Evolutionary conservation across 352 stramenopile genomes (phyloP), one percentile per base, ranked within the genome.

Genomic region (Phytophthora crassamura): DNA sequence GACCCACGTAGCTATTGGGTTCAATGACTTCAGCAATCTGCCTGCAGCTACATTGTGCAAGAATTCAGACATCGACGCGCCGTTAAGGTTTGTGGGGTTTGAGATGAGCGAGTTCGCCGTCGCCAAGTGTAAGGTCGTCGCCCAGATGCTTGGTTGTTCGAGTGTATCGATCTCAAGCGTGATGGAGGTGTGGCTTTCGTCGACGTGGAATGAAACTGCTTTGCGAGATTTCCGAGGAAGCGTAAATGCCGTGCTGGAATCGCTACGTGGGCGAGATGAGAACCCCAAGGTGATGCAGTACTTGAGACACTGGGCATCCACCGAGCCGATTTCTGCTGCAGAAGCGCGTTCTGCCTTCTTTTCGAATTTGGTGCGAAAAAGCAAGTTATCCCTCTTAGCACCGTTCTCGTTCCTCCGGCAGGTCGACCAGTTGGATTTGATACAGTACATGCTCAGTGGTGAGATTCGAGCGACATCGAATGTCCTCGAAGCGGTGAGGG

Each of bases 161-260:
- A 30, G 16, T 16, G 33, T 72, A 5, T 40, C 49, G 15, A 50
- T 75, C 28, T 49, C 38, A 8, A 74, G 54, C 35, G 54, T 67
- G n/a, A 70, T 70, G 53, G 66, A 74, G 39, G 66, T 70, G 5
- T 74, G 67, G 62, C n/a, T 75, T 10, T 72, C 62, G 18, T 72
- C 67, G 18, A 68, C 52, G 18, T 75, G 67, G 67, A 65, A 18
- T 25, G 39, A 57, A 8, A 34, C 50, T 2, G 72, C 67, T 2
- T 28, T 75, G 28, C 55, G 54, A 3, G 39, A 61, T 14, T 75
- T 72, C 8, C 43, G 39, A 11, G 39, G 61, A 6, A 61, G 46
- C 41, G 30, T 73, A 35, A 63, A 46, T 7, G 3, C 6, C 1
- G 33, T 73, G 2, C 18, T 69, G 12, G 22, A 7, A 12, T 66